These are phyloP conservation scores for Monosporascus ibericus DNA, from an alignment of 2,329 filamentous ascomycete genomes.

Conservation along the genomic window DNA sequence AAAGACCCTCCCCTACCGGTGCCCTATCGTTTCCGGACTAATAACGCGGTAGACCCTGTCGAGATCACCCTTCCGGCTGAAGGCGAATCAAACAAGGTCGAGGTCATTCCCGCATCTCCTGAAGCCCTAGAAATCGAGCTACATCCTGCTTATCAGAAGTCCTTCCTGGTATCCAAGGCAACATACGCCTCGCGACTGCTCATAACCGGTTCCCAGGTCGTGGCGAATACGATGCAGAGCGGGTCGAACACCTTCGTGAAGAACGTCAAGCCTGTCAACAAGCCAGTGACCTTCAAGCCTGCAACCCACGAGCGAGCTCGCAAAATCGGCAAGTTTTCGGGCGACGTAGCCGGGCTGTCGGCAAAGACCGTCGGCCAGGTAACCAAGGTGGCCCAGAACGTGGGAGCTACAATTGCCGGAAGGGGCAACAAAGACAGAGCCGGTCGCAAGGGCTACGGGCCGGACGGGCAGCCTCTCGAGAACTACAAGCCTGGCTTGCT, in stretches of 20 bases:
- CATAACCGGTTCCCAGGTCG: constrained; percentile 75
- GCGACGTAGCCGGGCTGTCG: constrained; percentile 70
- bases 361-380: constrained; percentile 84
- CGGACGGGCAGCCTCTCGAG: constrained; percentile 59
- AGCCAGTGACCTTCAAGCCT: constrained; percentile 83
- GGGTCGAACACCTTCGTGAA: constrained; percentile 77
- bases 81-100: constrained; percentile 54
- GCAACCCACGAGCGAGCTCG: constrained; percentile 79
- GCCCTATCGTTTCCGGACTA: constrained; percentile 1
- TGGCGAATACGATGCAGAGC: constrained; percentile 70
- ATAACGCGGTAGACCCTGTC: constrained; percentile 56
- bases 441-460: constrained; percentile 56
- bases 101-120: constrained; percentile 59
- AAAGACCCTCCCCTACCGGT: neutral
- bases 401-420: constrained; percentile 71
- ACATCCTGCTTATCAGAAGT: constrained; percentile 89
- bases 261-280: constrained; percentile 68
- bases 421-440: constrained; percentile 47
- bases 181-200: constrained; percentile 85
- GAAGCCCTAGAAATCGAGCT: constrained; percentile 71
- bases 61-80: constrained; percentile 69
- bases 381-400: constrained; percentile 77
- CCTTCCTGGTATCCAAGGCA: constrained; percentile 78
- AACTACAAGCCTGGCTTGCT: constrained; percentile 83
- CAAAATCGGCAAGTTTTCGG: constrained; percentile 82